These are phyloP conservation scores for Exserohilum turcica DNA, from an alignment of 2,329 filamentous ascomycete genomes.

Conservation along the genomic window DNA sequence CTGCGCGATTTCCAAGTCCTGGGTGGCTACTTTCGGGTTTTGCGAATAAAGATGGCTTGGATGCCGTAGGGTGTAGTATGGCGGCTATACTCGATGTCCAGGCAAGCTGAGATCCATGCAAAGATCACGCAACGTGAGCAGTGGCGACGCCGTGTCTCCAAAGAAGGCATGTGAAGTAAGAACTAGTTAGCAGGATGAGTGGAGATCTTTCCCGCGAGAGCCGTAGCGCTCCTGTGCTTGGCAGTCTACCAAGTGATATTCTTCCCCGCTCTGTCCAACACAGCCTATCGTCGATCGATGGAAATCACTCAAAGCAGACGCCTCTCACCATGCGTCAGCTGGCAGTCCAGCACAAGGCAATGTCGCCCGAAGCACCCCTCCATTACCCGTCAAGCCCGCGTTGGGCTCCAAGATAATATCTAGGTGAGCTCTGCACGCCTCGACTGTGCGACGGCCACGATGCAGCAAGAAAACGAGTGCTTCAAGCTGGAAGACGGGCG, in stretches of 20 bases:
- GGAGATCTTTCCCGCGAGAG: conserved; percentile 9
- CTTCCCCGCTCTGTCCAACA: conserved; percentile 11
- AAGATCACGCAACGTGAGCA: background rate
- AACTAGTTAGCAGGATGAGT: conserved; percentile 4
- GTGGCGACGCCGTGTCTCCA: background rate
- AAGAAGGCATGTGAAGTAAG: conserved; percentile 13
- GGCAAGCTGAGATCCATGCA: background rate
- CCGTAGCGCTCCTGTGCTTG: conserved; percentile 10
- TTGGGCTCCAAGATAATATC: background rate
- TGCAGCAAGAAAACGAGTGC: conserved; percentile 29
- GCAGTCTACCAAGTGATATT: conserved; percentile 6
- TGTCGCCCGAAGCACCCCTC: conserved; percentile 4
- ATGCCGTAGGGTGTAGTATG: background rate
- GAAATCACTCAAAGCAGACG: conserved; percentile 8
- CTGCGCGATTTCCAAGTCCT: background rate
- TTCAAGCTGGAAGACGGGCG: conserved; percentile 46
- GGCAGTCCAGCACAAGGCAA: conserved; percentile 2
- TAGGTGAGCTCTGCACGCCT: background rate
- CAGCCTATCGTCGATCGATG: conserved; percentile 9
- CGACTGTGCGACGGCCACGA: background rate
- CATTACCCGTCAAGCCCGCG: background rate
- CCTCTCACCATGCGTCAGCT: conserved; percentile 7
- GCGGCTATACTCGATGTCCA: background rate
- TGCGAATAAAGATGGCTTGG: background rate
- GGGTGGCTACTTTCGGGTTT: background rate